phyloP scores from a whole-genome alignment of 1,284 basidiomycete genomes.

The Polyporus tsugae region DNA sequence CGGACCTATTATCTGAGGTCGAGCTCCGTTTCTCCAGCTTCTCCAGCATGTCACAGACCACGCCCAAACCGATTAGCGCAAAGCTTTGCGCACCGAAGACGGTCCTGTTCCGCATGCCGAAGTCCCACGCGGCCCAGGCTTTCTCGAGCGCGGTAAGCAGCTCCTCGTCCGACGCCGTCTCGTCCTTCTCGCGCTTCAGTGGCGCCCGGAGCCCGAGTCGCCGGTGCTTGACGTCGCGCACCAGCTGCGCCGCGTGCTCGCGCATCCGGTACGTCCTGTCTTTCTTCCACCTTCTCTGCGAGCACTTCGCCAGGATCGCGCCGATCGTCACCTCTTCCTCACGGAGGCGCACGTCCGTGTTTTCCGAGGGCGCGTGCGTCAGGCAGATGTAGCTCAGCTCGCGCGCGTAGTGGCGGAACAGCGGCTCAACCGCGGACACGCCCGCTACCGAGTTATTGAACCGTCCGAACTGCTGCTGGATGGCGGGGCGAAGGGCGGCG shows the following conservation, averaged over 20 bases:
- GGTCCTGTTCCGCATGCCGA: conserved; percentile 51
- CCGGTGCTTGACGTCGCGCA: conserved; percentile 56
- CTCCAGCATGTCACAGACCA: conserved; percentile 68
- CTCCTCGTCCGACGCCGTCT: conserved; percentile 39
- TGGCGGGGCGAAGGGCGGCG: conserved; percentile 46
- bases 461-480: conserved; percentile 48
- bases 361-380: conserved; percentile 70
- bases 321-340: conserved; percentile 81
- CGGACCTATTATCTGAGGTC: background rate
- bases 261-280: conserved; percentile 71
- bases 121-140: conserved; percentile 72
- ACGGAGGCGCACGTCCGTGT: conserved; percentile 59
- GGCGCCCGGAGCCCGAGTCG: conserved; percentile 45
- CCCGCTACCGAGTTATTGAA: conserved; percentile 27
- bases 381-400: conserved; percentile 74
- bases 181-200: conserved; percentile 32
- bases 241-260: conserved; percentile 60
- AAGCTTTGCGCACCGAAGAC: conserved; percentile 73
- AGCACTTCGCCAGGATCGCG: conserved; percentile 69
- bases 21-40: conserved; percentile 39
- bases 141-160: conserved; percentile 52
- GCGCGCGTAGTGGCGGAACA: conserved; percentile 64
- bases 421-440: conserved; percentile 42
- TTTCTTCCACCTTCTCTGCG: conserved; percentile 64
- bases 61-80: conserved; percentile 65